A percentile compares a stretch with the other conserved stretches of the same genome.
These are phyloP conservation scores for Zopfochytrium polystomum DNA, from an alignment of 371 early-diverging fungal genomes.

Conservation along the genomic window DNA sequence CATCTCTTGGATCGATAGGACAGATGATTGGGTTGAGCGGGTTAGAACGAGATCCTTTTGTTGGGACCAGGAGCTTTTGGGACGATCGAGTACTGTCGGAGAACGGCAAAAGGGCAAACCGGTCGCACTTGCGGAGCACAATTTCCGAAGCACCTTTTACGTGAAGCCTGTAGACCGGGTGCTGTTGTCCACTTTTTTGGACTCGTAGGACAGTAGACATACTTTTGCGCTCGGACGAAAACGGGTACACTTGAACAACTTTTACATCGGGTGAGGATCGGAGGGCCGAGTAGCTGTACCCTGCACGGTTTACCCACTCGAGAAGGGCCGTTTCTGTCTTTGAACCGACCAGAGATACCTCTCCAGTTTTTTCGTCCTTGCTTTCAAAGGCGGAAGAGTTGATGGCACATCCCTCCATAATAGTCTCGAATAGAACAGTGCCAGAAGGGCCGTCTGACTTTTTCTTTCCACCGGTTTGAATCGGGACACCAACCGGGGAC, in stretches of 20 bases:
- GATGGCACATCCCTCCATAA: slow-evolving; percentile 61
- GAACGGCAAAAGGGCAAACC: slow-evolving; percentile 16
- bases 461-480: not conserved
- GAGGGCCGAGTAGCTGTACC: slow-evolving; percentile 44
- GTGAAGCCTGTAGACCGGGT: slow-evolving; percentile 59
- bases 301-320: slow-evolving; percentile 56
- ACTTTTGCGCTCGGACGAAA: slow-evolving; percentile 78
- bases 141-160: slow-evolving; percentile 87
- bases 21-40: slow-evolving; percentile 9
- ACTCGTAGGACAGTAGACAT: slow-evolving; percentile 69
- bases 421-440: slow-evolving; percentile 11
- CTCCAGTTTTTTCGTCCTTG: slow-evolving; percentile 54
- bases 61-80: not conserved
- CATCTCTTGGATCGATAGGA: slow-evolving; percentile 36
- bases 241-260: slow-evolving; percentile 67
- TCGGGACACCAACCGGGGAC: not conserved
- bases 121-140: slow-evolving; percentile 46
- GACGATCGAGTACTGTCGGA: not conserved
- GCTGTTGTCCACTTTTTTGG: not conserved
- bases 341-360: slow-evolving; percentile 72
- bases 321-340: slow-evolving; percentile 85
- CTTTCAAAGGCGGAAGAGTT: slow-evolving; percentile 89
- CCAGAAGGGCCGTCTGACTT: slow-evolving; percentile 6
- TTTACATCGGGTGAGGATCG: slow-evolving; percentile 43
- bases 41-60: slow-evolving; percentile 13